Base-by-base conservation (phyloP, 768 basidiomycete genomes). In the Lactarius sp. region DNA sequence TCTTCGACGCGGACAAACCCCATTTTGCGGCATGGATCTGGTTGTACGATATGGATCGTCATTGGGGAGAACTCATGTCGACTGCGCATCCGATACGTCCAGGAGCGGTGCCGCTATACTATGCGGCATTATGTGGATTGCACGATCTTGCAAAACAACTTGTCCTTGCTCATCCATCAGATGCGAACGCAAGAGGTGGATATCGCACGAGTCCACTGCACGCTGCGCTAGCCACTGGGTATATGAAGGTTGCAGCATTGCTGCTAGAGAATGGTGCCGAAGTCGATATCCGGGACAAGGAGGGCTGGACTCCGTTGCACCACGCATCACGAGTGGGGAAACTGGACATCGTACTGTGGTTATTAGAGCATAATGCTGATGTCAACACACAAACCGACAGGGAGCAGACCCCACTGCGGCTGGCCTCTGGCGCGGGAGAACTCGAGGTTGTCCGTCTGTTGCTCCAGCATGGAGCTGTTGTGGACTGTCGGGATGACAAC, bases 61-160 rank as follows among this genome's bases (percentile, higher is more conserved):
- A 13, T 37, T 60, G 49, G 50, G 3, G 6, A 27, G 37, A n/a
- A 0, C 33, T 20, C 0, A 53, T 52, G 52, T 3, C 13, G 9
- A 13, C 34, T n/a, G n/a, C n/a, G n/a, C n/a, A n/a, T n/a, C n/a
- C n/a, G 9, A 18, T 47, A 3, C 31, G 1, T 1, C 59, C 51
- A 1, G 27, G 3, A 27, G 27, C 27, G 2, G 27, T 27, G 27
- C 27, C 27, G 27, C 27, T 27, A 3, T 27, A 60, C 31, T 60
- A 54, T 37, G 60, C 60, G 3, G n/a, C 60, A 37, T 31, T 41
- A 9, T 60, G 50, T 8, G 59, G 59, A 33, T 52, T 60, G 4
- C 12, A 3, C 20, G 13, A 18, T 4, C 52, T 60, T 37, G 27
- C 27, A 27, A 2, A 27, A 2, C 27, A 27, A 2, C 27, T 27